Conservation (phyloP, 2,329 filamentous ascomycete genomes). For the Raffaelea arxii region DNA sequence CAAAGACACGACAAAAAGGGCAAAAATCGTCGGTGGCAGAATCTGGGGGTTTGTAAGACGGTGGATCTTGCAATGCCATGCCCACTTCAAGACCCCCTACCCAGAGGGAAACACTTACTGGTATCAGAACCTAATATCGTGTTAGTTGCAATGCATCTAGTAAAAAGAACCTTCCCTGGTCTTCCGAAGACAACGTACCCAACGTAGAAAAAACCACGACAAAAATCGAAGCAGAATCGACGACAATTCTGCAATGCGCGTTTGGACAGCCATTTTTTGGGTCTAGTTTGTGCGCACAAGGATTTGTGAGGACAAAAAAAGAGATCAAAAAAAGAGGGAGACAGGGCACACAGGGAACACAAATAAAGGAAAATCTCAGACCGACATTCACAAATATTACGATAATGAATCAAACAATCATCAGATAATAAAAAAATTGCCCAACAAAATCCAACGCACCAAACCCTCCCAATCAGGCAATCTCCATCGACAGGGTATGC, state of each 20-base stretch:
- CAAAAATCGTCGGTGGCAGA: slow-evolving; percentile 34
- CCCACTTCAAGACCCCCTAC: too few species aligned
- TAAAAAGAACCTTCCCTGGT: background rate
- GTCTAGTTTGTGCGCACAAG: background rate
- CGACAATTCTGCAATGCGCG: slow-evolving; percentile 26
- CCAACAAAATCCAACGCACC: too few species aligned
- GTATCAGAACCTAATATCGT: slow-evolving; percentile 21
- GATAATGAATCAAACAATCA: background rate
- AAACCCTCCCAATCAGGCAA: background rate
- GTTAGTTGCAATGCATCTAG: background rate
- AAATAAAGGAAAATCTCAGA: background rate
- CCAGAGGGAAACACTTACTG: too few species aligned
- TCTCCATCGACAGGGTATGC: background rate
- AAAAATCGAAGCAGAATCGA: slow-evolving; percentile 40
- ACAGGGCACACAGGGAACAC: background rate
- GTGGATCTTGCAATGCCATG: background rate
- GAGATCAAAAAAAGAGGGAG: background rate
- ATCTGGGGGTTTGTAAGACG: slow-evolving; percentile 7
- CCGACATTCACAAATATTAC: background rate
- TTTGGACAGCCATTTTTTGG: slow-evolving; percentile 21
- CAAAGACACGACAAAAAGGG: slow-evolving; percentile 56
- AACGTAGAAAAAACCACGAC: slow-evolving; percentile 51
- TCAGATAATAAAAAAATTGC: background rate
- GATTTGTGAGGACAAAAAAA: background rate
- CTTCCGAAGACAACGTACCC: slow-evolving; percentile 33